A percentile compares a stretch with the other conserved stretches of the same genome.
Evolutionary conservation across 1,139 yeast species (phyloP).

Genomic region (Yamadazyma membranifaciens): DNA sequence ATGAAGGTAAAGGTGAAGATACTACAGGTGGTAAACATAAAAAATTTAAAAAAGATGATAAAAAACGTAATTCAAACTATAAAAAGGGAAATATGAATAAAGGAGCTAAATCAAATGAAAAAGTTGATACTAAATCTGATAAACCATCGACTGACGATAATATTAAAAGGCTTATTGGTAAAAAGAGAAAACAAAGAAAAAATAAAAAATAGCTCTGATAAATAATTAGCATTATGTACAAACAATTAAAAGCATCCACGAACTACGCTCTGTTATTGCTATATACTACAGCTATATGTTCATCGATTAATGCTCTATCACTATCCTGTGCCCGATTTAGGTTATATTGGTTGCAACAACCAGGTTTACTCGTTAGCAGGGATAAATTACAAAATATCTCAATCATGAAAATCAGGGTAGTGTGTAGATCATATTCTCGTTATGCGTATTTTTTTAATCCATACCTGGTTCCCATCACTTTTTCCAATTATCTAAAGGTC

Average conservation of each 20-base stretch:
- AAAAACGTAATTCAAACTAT: constrained; percentile 37
- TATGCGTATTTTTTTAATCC: constrained; percentile 2
- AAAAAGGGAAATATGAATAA: constrained; percentile 37
- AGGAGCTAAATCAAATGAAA: constrained; percentile 8
- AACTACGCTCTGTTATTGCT: no score
- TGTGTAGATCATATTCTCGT: background rate
- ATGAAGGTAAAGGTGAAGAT: constrained; percentile 7
- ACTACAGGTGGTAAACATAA: constrained; percentile 20
- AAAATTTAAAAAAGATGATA: constrained; percentile 19
- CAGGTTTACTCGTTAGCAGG: no score
- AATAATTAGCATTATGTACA: background rate
- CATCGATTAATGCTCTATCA: no score
- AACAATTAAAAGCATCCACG: background rate
- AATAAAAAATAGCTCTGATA: constrained; percentile 25
- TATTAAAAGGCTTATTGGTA: constrained; percentile 61
- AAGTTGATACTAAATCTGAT: constrained; percentile 3
- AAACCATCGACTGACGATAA: constrained; percentile 45
- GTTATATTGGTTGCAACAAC: no score
- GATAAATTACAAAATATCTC: background rate
- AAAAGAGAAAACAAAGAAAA: constrained; percentile 69
- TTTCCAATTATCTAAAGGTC: no score
- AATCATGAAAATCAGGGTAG: background rate
- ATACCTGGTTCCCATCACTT: no score
- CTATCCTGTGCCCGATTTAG: no score
- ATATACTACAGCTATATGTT: no score